Evolutionary conservation across 2,329 filamentous ascomycete genomes (phyloP).

Genomic region (Corinectria fuckeliana): DNA sequence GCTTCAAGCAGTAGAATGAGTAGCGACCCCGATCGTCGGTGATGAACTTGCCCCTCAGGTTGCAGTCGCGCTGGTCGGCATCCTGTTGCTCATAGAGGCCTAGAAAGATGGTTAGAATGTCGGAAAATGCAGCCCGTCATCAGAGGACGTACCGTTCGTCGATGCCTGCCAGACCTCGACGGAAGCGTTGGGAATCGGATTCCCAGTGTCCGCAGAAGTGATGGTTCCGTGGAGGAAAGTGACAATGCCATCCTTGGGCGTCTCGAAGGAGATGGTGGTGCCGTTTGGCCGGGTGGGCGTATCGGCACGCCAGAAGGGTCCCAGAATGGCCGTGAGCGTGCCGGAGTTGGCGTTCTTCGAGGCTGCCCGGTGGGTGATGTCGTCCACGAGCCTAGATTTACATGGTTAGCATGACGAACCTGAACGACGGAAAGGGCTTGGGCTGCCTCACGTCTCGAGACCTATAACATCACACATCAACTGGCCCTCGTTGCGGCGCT

Average conservation of each 20-base stretch:
- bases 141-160: constrained; percentile 62
- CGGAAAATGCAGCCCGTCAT: no score
- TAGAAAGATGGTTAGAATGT: constrained; percentile 15
- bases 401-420: background rate
- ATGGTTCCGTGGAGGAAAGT: constrained; percentile 70
- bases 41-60: constrained; percentile 74
- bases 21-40: constrained; percentile 72
- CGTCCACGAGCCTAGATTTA: constrained; percentile 68
- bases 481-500: constrained; percentile 76
- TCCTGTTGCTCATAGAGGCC: constrained; percentile 76
- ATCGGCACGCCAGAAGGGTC: constrained; percentile 82
- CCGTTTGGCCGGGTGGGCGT: constrained; percentile 75
- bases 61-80: constrained; percentile 71
- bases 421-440: background rate
- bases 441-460: constrained; percentile 65
- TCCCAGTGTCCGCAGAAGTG: constrained; percentile 62
- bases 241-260: constrained; percentile 56
- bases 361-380: constrained; percentile 73
- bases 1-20: constrained; percentile 65
- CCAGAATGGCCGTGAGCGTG: constrained; percentile 80
- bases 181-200: constrained; percentile 68
- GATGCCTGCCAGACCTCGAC: constrained; percentile 84
- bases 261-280: constrained; percentile 65
- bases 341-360: constrained; percentile 52
- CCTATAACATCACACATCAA: constrained; percentile 76